These are phyloP conservation scores for Breynia disticha DNA, from an alignment of 441 rosid genomes.

Conservation along the genomic window DNA sequence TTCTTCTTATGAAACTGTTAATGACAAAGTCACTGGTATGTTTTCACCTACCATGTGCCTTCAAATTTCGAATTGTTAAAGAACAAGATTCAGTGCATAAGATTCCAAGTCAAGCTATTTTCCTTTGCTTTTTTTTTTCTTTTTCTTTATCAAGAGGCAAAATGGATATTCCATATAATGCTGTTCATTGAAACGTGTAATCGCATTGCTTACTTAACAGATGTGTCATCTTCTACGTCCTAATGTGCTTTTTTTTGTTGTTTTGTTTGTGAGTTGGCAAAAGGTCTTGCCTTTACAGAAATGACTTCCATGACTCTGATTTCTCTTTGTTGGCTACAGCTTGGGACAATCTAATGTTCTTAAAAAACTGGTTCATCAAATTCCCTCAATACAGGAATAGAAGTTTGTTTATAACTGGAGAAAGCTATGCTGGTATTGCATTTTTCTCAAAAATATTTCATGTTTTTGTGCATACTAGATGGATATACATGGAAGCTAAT, in stretches of 20 bases:
- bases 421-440: constrained; percentile 90
- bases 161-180: constrained; percentile 20
- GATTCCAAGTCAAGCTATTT: constrained; percentile 34
- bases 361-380: constrained; percentile 81
- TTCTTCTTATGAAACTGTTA: constrained; percentile 55
- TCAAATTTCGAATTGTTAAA: constrained; percentile 9
- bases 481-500: constrained; percentile 1
- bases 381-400: constrained; percentile 88
- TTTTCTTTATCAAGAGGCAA: background rate
- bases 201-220: constrained; percentile 22
- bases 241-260: constrained; percentile 24
- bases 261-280: constrained; percentile 33
- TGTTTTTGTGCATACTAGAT: background rate
- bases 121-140: no score
- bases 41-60: background rate
- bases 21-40: constrained; percentile 73
- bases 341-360: constrained; percentile 83
- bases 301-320: constrained; percentile 14
- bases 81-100: constrained; percentile 24
- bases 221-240: constrained; percentile 17
- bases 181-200: constrained; percentile 7
- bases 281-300: constrained; percentile 18
- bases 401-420: constrained; percentile 83
- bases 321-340: constrained; percentile 43
- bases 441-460: background rate